Evolutionary conservation across 2,329 filamentous ascomycete genomes (phyloP).

Genomic region (Ceratocystis ficicola): DNA sequence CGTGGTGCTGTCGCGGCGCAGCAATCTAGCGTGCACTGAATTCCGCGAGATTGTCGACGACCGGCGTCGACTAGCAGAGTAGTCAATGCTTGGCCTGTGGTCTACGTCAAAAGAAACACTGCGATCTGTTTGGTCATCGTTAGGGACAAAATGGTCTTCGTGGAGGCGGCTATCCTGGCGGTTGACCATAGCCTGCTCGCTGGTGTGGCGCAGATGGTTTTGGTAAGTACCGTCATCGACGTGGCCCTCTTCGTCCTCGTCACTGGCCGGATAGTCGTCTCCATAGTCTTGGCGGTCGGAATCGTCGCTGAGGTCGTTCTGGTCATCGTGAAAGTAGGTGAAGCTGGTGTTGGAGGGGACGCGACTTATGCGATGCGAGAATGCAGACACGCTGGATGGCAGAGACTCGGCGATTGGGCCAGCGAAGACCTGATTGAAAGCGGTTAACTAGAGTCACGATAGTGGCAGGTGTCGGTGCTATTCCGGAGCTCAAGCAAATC

Average conservation of each 20-base stretch:
- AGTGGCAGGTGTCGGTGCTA: neutral
- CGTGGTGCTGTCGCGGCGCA: slow-evolving; percentile 56
- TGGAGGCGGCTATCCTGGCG: slow-evolving; percentile 31
- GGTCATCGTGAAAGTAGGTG: slow-evolving; percentile 69
- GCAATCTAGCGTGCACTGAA: slow-evolving; percentile 51
- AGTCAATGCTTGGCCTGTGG: slow-evolving; percentile 32
- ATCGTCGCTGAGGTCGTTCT: slow-evolving; percentile 38
- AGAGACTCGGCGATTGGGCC: slow-evolving; percentile 91
- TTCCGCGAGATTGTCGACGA: slow-evolving; percentile 48
- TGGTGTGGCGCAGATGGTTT: neutral
- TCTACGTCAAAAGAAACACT: slow-evolving; percentile 31
- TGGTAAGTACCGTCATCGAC: slow-evolving; percentile 16
- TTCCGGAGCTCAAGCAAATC: neutral
- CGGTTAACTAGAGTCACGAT: too few relatives aligned
- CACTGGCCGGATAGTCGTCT: slow-evolving; percentile 25
- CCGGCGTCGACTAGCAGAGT: slow-evolving; percentile 45
- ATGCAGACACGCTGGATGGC: slow-evolving; percentile 86
- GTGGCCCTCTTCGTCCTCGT: slow-evolving; percentile 29
- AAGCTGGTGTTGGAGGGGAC: slow-evolving; percentile 82
- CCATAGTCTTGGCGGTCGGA: slow-evolving; percentile 26
- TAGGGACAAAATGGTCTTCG: slow-evolving; percentile 26
- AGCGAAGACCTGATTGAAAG: slow-evolving; percentile 53
- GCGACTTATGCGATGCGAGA: slow-evolving; percentile 68
- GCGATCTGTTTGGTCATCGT: slow-evolving; percentile 5
- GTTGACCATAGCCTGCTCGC: slow-evolving; percentile 18